Evolutionary conservation across 495 filamentous ascomycete species (phyloP).

Genomic region (Daldinia vernicosa): DNA sequence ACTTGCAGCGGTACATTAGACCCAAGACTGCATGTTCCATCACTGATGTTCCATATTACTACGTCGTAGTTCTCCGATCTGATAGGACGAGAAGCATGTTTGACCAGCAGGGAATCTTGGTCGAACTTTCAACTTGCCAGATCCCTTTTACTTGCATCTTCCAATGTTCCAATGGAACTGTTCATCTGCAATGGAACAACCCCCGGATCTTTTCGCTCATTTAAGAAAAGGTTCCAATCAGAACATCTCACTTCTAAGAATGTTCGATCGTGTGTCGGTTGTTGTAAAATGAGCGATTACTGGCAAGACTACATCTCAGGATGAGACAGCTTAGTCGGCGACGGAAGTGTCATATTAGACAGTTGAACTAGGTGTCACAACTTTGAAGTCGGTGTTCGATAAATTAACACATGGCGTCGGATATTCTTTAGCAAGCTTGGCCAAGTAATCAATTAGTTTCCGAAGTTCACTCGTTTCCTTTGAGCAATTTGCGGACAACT

Average conservation of each 20-base stretch:
- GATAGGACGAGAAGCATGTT: conserved; percentile 32
- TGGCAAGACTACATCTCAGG: not conserved
- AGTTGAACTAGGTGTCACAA: not conserved
- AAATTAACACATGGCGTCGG: not conserved
- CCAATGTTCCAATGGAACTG: conserved; percentile 28
- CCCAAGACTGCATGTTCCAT: conserved; percentile 22
- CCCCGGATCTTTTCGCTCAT: conserved; percentile 15
- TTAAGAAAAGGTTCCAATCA: conserved; percentile 25
- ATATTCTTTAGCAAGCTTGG: conserved; percentile 2
- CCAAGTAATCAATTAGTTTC: not conserved
- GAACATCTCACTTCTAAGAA: not conserved
- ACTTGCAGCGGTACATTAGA: conserved; percentile 23
- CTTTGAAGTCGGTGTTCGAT: not conserved
- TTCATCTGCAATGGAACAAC: conserved; percentile 17
- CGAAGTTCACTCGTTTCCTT: conserved; percentile 3
- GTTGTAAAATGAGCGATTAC: conserved; percentile 11
- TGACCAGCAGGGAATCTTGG: conserved; percentile 21
- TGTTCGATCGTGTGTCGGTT: conserved; percentile 2
- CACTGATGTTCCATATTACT: conserved; percentile 5
- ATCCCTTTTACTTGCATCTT: conserved; percentile 22
- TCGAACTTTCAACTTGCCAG: conserved; percentile 15
- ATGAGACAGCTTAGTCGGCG: too few species aligned
- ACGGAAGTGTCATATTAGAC: not conserved
- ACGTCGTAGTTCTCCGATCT: conserved; percentile 21
- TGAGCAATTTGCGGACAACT: not conserved